These are phyloP conservation scores for Musa itinerans DNA, from an alignment of 176 grass and related monocot genomes.

Conservation along the genomic window DNA sequence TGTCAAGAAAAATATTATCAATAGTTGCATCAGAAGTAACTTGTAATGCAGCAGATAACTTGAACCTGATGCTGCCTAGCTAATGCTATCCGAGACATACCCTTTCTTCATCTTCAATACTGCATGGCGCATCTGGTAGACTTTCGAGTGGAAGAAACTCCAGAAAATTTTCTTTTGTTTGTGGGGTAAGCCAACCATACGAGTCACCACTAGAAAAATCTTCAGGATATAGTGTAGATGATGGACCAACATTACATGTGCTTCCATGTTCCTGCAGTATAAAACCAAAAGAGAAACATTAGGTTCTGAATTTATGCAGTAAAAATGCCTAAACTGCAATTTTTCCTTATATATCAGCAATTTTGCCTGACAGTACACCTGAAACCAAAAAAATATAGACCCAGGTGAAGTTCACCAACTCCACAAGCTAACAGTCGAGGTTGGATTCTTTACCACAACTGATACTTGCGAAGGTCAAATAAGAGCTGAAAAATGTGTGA, in stretches of 20 bases:
- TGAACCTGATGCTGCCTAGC: neutral
- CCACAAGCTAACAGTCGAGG: neutral
- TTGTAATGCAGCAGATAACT: neutral
- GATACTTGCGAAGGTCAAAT: neutral
- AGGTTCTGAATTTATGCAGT: neutral
- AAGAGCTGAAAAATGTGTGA: neutral
- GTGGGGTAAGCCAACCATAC: slow-evolving; percentile 39
- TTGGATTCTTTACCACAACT: neutral
- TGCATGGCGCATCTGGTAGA: slow-evolving; percentile 69
- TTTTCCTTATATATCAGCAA: neutral
- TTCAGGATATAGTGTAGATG: slow-evolving; percentile 42
- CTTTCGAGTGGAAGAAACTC: slow-evolving; percentile 74
- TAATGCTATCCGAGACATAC: slow-evolving; percentile 34
- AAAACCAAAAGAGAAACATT: neutral
- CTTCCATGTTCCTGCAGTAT: slow-evolving; percentile 30
- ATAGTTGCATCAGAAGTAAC: neutral
- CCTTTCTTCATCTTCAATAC: slow-evolving; percentile 79
- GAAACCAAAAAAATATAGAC: neutral
- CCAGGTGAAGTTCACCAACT: neutral
- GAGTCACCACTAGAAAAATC: slow-evolving; percentile 41
- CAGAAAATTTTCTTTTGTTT: slow-evolving; percentile 56
- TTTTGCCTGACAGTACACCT: too few species aligned
- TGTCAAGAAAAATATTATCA: too few species aligned
- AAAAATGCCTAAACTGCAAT: neutral
- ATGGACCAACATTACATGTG: slow-evolving; percentile 43